Percentiles rank a stretch among this genome's conserved stretches.
Evolutionary conservation across 495 filamentous ascomycete genomes (phyloP).

Genomic region (Penicillium atrosanguineum): DNA sequence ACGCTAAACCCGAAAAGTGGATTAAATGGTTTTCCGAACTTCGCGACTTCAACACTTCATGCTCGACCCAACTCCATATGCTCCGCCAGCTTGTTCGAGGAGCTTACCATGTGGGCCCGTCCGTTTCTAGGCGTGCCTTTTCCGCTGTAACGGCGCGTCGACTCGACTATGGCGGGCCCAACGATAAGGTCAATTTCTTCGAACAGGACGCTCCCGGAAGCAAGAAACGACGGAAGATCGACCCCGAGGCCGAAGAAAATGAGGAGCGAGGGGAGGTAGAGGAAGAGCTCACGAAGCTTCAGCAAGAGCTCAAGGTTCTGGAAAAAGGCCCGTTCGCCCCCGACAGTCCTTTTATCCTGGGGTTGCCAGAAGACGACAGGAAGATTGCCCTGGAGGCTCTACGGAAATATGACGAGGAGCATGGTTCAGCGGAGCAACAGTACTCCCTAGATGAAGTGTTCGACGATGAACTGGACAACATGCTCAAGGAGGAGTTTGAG

Average conservation of each 20-base stretch:
- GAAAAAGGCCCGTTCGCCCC: conserved; percentile 42
- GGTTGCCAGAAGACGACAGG: conserved; percentile 39
- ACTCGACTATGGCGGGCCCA: conserved; percentile 38
- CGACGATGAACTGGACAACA: conserved; percentile 44
- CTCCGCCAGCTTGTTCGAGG: conserved; percentile 47
- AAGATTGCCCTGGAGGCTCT: conserved; percentile 41
- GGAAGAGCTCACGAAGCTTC: conserved; percentile 47
- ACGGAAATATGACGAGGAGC: conserved; percentile 38
- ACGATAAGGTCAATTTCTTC: conserved; percentile 45
- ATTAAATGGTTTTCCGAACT: conserved; percentile 29
- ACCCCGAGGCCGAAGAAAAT: conserved; percentile 53
- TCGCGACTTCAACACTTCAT: conserved; percentile 6
- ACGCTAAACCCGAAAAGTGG: conserved; percentile 38
- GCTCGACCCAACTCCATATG: conserved; percentile 40
- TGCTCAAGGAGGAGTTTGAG: conserved; percentile 43
- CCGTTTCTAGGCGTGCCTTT: conserved; percentile 31
- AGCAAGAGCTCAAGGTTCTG: conserved; percentile 51
- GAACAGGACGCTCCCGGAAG: conserved; percentile 38
- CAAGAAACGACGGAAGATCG: conserved; percentile 35
- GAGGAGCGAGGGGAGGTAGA: conserved; percentile 44
- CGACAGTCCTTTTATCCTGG: conserved; percentile 42
- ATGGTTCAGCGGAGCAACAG: conserved; percentile 22
- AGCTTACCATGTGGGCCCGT: conserved; percentile 42
- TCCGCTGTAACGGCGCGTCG: conserved; percentile 33
- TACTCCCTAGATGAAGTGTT: conserved; percentile 38